phyloP scores from a whole-genome alignment of 2,329 filamentous ascomycete genomes.

The Neofusicoccum umdonicola region DNA sequence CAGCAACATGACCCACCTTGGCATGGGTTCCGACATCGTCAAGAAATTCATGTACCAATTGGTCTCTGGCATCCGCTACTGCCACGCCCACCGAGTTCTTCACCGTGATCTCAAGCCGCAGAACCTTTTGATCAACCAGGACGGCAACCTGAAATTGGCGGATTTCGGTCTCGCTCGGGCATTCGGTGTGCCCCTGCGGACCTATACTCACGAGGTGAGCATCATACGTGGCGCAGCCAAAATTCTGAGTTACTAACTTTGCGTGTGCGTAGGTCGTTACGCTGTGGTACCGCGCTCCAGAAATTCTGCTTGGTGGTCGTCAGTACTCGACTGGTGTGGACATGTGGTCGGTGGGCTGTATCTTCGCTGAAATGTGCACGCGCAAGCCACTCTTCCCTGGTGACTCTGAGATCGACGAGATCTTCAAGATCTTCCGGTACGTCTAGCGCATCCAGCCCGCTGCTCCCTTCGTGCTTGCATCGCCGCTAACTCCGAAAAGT shows the following conservation, averaged over 20 bases:
- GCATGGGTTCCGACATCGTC: conserved; percentile 75
- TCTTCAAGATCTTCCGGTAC: conserved; percentile 91
- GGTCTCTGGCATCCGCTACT: conserved; percentile 80
- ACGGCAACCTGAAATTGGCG: conserved; percentile 85
- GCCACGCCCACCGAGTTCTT: conserved; percentile 81
- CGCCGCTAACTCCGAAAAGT: conserved; percentile 19
- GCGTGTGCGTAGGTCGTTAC: conserved; percentile 66
- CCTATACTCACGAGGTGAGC: conserved; percentile 80
- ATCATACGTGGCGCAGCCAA: not conserved
- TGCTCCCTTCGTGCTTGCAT: conserved; percentile 39
- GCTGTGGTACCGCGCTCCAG: conserved; percentile 86
- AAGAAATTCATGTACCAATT: conserved; percentile 93
- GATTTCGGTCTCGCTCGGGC: conserved; percentile 88
- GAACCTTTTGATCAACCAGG: conserved; percentile 80
- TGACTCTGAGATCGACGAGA: conserved; percentile 90
- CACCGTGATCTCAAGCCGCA: conserved; percentile 90
- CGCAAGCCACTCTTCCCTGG: conserved; percentile 89
- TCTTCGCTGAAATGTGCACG: conserved; percentile 96
- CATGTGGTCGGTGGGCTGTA: conserved; percentile 94
- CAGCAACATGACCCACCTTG: conserved; percentile 66
- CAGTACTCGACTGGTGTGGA: conserved; percentile 94
- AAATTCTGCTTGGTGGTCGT: conserved; percentile 84
- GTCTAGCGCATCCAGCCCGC: conserved; percentile 21
- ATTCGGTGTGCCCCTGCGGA: conserved; percentile 85
- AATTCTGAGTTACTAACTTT: conserved; percentile 19